Conservation (phyloP, 305 asterid species). For the Stenogyne calaminthoides region DNA sequence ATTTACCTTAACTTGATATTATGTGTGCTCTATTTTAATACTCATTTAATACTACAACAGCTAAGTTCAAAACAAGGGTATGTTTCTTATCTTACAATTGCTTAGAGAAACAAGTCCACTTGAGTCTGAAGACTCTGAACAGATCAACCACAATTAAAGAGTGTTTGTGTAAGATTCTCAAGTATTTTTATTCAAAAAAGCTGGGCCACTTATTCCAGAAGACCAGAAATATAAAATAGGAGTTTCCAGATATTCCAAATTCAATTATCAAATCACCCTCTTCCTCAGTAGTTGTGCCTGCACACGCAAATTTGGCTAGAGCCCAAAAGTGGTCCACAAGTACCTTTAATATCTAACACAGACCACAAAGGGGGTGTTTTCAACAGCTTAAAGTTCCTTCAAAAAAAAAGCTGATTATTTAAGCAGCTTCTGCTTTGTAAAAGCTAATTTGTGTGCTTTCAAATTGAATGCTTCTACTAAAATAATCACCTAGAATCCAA, state of each 20-base stretch:
- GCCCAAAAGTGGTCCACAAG: neutral
- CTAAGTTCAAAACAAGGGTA: neutral
- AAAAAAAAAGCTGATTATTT: too few species aligned
- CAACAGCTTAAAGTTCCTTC: too few species aligned
- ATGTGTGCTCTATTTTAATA: neutral
- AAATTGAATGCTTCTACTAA: too few species aligned
- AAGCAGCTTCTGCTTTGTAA: too few species aligned
- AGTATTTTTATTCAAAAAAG: constrained; percentile 5
- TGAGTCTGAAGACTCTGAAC: neutral
- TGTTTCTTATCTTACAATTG: constrained; percentile 1
- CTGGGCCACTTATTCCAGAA: constrained; percentile 8
- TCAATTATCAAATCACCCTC: neutral
- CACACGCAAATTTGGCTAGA: neutral
- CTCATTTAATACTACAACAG: neutral
- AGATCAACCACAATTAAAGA: constrained; percentile 3
- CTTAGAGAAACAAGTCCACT: neutral
- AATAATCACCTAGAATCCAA: too few species aligned
- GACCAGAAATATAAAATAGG: neutral
- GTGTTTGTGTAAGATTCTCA: neutral
- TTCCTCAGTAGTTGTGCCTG: neutral
- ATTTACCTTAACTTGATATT: neutral
- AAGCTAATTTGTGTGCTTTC: too few species aligned
- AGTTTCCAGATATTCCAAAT: neutral
- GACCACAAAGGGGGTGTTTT: too few species aligned
- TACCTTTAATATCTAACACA: neutral